Base-by-base conservation (phyloP, 1,284 basidiomycete genomes). In the Pascua guehoae region DNA sequence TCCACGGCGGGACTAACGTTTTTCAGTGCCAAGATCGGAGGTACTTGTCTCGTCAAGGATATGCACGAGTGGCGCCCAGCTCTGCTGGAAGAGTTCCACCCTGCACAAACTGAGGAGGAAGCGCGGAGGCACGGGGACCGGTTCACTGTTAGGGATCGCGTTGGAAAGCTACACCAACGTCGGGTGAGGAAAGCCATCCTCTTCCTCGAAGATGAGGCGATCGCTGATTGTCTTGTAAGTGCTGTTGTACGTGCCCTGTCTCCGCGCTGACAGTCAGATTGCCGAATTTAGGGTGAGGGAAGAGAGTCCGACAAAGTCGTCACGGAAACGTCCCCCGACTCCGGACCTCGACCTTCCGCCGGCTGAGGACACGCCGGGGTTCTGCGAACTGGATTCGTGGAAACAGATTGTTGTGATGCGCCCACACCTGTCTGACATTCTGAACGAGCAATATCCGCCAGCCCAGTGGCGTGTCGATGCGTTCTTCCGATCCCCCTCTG, bases 381-480 rank as follows among this genome's bases (percentile, higher is more conserved):
- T 69, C 43, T 39, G 11, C 15, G 44, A 49, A 2, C 54, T 70
- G 1, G 14, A 43, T 12, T 52, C 55, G 11, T 16, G n/a, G 3
- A 46, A 57, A 0, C 71, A 71, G 44, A 36, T 72, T 5, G 54
- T 48, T 2, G 38, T 41, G 7, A 60, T 71, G n/a, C 64, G 62
- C 7, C 63, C 57, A 0, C 66, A 66, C 49, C 64, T 72, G 2
- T 52, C 56, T 37, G 18, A 17, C 1, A 40, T 71, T 24, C 45
- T 73, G 5, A 17, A 50, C 10, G 71, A 73, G 16, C 41, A 49
- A 14, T 73, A 72, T 40, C 17, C 48, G 5, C 67, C 70, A 0
- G 69, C 70, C 5, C 65, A 65, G 49, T 59, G 65, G 60, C 60
- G 71, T 12, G 53, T 63, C 8, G 70, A 74, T 46, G 11, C 45